Evolutionary conservation across 2,329 filamentous ascomycete genomes (phyloP).

Genomic region (Lojkania enalia): DNA sequence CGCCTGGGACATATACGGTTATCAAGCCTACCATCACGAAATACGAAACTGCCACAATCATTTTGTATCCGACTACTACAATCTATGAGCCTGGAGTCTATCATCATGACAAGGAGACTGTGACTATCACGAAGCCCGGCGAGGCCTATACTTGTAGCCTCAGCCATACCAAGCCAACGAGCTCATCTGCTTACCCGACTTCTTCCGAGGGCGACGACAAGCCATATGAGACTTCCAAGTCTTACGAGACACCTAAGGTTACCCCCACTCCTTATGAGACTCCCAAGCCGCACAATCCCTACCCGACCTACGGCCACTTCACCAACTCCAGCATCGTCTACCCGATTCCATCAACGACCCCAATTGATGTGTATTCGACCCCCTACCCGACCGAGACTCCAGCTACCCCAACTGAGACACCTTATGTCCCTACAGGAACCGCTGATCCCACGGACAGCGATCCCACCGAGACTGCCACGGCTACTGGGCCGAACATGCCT

Average conservation of each 20-base stretch:
- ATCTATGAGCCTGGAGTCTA: constrained; percentile 32
- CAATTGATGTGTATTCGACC: no score
- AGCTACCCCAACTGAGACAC: no score
- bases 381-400: neutral
- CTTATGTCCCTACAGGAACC: no score
- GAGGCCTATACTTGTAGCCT: constrained; percentile 32
- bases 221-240: neutral
- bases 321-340: constrained; percentile 11
- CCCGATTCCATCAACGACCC: constrained; percentile 5
- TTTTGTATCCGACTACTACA: constrained; percentile 30
- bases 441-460: neutral
- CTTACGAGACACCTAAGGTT: neutral
- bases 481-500: constrained; percentile 4
- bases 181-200: constrained; percentile 21
- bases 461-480: constrained; percentile 2
- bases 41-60: constrained; percentile 28
- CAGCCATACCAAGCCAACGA: constrained; percentile 21
- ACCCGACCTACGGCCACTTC: constrained; percentile 17
- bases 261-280: no score
- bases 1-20: constrained; percentile 35
- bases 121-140: constrained; percentile 38
- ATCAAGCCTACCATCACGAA: constrained; percentile 38
- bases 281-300: constrained; percentile 5
- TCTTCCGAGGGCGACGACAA: no score
- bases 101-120: constrained; percentile 30